A percentile compares a stretch with the other conserved stretches of the same genome.
phyloP scores from a whole-genome alignment of 2,329 filamentous ascomycete genomes.

The Fusarium coicis region DNA sequence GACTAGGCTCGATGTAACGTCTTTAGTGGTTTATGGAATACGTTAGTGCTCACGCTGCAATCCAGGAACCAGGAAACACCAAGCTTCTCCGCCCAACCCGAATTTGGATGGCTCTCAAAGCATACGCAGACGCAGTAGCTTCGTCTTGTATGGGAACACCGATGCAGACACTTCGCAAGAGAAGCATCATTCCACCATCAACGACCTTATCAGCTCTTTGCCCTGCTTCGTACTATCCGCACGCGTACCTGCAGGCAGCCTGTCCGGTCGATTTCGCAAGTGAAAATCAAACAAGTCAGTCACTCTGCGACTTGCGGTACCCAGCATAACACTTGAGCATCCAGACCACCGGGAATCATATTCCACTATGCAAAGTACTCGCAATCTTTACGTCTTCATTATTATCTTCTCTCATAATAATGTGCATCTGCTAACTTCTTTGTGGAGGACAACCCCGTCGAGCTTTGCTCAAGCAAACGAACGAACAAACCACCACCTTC shows the following conservation, averaged over 20 bases:
- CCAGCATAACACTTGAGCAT: slow-evolving; percentile 13
- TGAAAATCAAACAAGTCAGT: slow-evolving; percentile 19
- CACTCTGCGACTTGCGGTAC: neutral
- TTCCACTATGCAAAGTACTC: neutral
- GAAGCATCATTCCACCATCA: neutral
- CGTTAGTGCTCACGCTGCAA: neutral
- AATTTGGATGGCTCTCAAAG: neutral
- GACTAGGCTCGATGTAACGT: neutral
- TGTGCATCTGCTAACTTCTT: neutral
- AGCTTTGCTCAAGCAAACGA: neutral
- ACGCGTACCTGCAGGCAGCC: slow-evolving; percentile 4
- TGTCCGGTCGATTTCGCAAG: neutral
- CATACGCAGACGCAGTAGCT: neutral
- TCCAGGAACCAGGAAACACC: neutral
- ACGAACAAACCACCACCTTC: neutral
- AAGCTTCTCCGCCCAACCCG: neutral
- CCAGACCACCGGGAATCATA: neutral
- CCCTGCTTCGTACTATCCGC: slow-evolving; percentile 4
- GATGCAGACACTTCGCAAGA: neutral
- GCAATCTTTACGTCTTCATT: neutral
- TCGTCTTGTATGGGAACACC: neutral
- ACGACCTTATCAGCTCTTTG: slow-evolving; percentile 7
- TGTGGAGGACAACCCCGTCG: neutral
- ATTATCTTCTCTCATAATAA: neutral
- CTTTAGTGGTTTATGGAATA: neutral